Base-by-base conservation (phyloP, 495 filamentous ascomycete species). In the Aspergillus homomorphus region DNA sequence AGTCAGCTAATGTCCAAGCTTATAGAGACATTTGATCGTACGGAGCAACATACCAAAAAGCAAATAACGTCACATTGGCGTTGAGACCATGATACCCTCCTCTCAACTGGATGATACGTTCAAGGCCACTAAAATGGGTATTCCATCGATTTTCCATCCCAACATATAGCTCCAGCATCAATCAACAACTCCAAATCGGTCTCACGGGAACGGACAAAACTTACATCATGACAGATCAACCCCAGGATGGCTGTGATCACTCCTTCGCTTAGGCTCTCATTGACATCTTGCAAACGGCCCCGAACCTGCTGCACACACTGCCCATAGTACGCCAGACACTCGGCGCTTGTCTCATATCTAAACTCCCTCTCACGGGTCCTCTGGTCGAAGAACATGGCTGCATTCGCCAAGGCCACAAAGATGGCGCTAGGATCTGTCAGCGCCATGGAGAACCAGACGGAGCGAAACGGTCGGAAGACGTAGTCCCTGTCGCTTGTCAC, bases 381-480 rank as follows among this genome's bases (percentile, higher is more conserved):
- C 33, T 69, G 61, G 26, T 66, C 63, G 23, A 64, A 51, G 52
- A 69, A 69, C 61, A 69, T 64, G 24, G 64, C 60, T 8, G 66
- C 66, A 50, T 63, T 66, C 21, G 66, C 66, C 56, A 66, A 50
- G 16, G 58, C 59, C 22, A 69, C 38, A 1, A 53, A 51, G 50
- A 66, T 64, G 44, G 66, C 66, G 51, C 61, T 64, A 19, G 53
- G 8, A 44, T 69, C 66, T 0, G 41, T 45, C 59, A 69, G 22
- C 21, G 63, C 61, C 63, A 69, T 61, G 5, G 58, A 54, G 51
- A 69, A 62, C 66, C 66, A 69, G 48, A 65, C 54, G 12, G 52
- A 51, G 18, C 63, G 64, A 50, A 69, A 64, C 5, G 66, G 63
- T 4, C 66, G 63, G 54, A 59, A 66, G 14, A 56, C 55, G 41